Evolutionary conservation across 2,329 filamentous ascomycete genomes (phyloP), one percentile per base, ranked within the genome.

Genomic region (Exophiala aquamarina): DNA sequence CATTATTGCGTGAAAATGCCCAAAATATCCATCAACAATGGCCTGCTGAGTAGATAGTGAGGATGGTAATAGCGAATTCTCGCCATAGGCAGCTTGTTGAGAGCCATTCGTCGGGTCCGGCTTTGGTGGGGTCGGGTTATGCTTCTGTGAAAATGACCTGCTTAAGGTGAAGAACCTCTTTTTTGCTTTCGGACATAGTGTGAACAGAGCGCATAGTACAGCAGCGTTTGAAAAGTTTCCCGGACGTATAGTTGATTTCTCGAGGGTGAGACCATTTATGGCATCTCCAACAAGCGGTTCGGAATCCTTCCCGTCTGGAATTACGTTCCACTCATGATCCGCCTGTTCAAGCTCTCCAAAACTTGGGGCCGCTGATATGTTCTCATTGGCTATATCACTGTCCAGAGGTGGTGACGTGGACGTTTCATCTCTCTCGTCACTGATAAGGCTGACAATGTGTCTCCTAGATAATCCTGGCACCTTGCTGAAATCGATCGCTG

Each of bases 1-100:
- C 3, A 84, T 77, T 55, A 88, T 84, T 1, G 82, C 78, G 51
- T 89, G 86, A 19, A 86, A 77, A 18, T 82, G 77, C 54, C 84
- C 82, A 62, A 89, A 89, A 63, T 88, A 89, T 17, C 83, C 83
- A 56, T 89, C 82, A 29, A 88, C 21, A 7, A 31, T 36, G 10
- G 31, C 23, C 35, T 45, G 41, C 26, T 50, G 28, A 17, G 34
- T 8, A 23, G 21, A 14, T 17, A 23, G 23, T 15, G 28, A 20
- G 10, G 31, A 29, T 5, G 44, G 18, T 15, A 23, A 9, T 9
- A 9, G 9, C 9, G 28, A 31, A 31, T 9, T 31, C 9, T 31
- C n/a, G 28, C 28, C 9, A 31, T 31, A n/a, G 9, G 9, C 28
- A 31, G n/a, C n/a, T n/a, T n/a, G n/a, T n/a, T 31, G 28, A 9